These are phyloP conservation scores for Fonsecaea pedrosoi DNA, from an alignment of 2,329 filamentous ascomycete genomes.

Conservation along the genomic window DNA sequence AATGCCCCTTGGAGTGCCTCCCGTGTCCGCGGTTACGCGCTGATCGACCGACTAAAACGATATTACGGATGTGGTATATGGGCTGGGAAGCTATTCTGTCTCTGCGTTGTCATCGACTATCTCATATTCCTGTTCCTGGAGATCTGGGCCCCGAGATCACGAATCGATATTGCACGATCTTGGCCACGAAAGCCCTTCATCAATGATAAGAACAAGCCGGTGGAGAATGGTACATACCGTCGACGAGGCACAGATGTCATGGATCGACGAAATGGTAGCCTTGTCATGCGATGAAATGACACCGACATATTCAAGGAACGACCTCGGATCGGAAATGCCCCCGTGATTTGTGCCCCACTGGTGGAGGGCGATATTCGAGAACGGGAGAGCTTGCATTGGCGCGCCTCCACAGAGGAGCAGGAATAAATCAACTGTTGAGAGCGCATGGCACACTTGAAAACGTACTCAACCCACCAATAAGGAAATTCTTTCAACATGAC, in stretches of 20 bases:
- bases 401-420: neutral
- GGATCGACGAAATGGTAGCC: slow-evolving; percentile 41
- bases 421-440: neutral
- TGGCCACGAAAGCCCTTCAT: slow-evolving; percentile 78
- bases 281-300: slow-evolving; percentile 34
- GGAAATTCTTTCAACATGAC: slow-evolving; percentile 21
- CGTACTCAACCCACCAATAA: neutral
- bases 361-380: neutral
- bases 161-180: slow-evolving; percentile 86
- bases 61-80: slow-evolving; percentile 99
- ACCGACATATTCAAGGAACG: no score
- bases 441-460: neutral
- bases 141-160: slow-evolving; percentile 80
- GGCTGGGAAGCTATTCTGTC: slow-evolving; percentile 96
- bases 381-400: neutral
- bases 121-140: slow-evolving; percentile 87
- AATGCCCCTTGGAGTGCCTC: slow-evolving; percentile 73
- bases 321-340: slow-evolving; percentile 9
- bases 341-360: slow-evolving; percentile 38
- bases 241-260: slow-evolving; percentile 38
- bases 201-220: slow-evolving; percentile 43
- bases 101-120: slow-evolving; percentile 94
- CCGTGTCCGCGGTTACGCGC: slow-evolving; percentile 75
- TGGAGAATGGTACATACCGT: slow-evolving; percentile 37
- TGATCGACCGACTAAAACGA: slow-evolving; percentile 92